These are phyloP conservation scores for Allium cepa DNA, from an alignment of 106 monocot species.

Conservation along the genomic window DNA sequence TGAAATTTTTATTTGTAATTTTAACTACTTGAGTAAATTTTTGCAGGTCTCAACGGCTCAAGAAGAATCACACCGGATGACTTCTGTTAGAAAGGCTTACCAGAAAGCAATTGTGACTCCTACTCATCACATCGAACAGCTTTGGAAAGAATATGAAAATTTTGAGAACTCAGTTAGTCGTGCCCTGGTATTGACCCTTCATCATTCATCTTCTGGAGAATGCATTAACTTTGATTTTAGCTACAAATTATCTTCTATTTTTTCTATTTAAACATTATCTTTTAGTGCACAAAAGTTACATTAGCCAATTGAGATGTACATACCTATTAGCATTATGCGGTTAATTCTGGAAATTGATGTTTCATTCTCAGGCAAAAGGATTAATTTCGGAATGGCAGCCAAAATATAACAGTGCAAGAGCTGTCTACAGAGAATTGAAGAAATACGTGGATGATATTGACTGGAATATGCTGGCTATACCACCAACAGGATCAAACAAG, in stretches of 20 bases:
- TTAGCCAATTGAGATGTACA: too few relatives aligned
- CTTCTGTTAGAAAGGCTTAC: constrained; percentile 73
- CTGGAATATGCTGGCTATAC: constrained; percentile 97
- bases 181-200: constrained; percentile 51
- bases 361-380: constrained; percentile 69
- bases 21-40: neutral
- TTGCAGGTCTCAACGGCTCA: constrained; percentile 60
- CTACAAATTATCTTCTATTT: neutral
- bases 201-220: neutral
- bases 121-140: constrained; percentile 88
- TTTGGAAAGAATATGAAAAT: constrained; percentile 96
- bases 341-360: too few relatives aligned
- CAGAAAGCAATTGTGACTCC: constrained; percentile 90
- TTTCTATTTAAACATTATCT: neutral
- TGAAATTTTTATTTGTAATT: too few relatives aligned
- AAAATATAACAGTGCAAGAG: constrained; percentile 92
- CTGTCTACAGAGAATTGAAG: constrained; percentile 88
- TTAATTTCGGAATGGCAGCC: constrained; percentile 93
- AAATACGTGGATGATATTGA: constrained; percentile 96
- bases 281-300: neutral
- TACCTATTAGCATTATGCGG: too few relatives aligned
- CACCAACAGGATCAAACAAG: constrained; percentile 80
- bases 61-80: constrained; percentile 95
- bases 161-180: constrained; percentile 99
- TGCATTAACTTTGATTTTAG: neutral